Base-by-base conservation (phyloP, 1,284 basidiomycete species). In the Amylostereum chailletii region DNA sequence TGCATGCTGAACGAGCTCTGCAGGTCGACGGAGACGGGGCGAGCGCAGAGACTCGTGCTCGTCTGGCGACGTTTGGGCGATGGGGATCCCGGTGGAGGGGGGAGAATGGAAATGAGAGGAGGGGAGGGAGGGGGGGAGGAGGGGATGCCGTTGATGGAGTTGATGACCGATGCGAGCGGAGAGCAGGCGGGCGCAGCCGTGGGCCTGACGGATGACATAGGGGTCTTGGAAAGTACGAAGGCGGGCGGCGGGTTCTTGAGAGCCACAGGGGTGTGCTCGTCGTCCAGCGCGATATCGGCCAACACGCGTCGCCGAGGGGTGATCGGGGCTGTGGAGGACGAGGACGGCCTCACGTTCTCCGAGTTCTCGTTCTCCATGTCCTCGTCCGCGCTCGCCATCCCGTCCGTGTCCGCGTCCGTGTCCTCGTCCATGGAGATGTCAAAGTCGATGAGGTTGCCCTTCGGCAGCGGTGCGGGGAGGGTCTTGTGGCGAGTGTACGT, bases 1-100 rank as follows among this genome's bases (percentile, higher is more conserved):
- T 81, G 77, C 42, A 80, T 58, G 41, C 73, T 73, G 61, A 83
- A 80, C 0, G 79, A 79, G 3, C 74, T 64, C 33, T 79, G 71
- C 19, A 81, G 65, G 58, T 83, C 80, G n/a, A 78, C 66, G 2
- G 80, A 82, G 29, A 61, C 59, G 7, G 76, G 73, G 42, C 72
- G 73, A 2, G 59, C 55, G 50, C 73, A 65, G 26, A 59, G 51
- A n/a, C 57, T 61, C 29, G 52, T 55, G 62, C 49, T 42, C 42
- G 51, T 36, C 51, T 49, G 5, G 7, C 36, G 42, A 9, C 40
- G 47, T 1, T 31, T 38, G 2, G 51, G 51, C 3, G 54, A 55
- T n/a, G 54, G 45, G 0, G 48, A 60, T 42, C 37, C 55, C 33
- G 38, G 59, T 8, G 47, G 49, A 0, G 50, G 40, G 29, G 47